Percentiles rank a stretch among this genome's conserved stretches.
phyloP scores from a whole-genome alignment of 139 green algal genomes.

The Chlorella sp. region DNA sequence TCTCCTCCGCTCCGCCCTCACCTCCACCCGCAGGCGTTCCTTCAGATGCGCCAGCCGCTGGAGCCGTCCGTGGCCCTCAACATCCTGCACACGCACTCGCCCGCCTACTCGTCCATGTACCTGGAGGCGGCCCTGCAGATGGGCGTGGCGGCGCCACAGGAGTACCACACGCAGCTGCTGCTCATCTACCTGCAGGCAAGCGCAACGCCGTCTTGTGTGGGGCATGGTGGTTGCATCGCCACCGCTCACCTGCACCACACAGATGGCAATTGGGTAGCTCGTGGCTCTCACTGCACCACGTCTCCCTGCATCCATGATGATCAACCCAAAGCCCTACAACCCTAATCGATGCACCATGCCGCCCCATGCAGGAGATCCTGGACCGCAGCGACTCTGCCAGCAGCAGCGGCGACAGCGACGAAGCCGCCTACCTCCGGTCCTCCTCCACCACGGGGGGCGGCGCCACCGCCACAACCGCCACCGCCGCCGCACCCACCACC shows the following conservation, averaged over 20 bases:
- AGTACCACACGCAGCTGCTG: constrained; percentile 67
- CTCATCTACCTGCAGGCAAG: constrained; percentile 62
- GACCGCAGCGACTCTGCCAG: background rate
- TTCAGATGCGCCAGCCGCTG: constrained; percentile 58
- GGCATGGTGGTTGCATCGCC: background rate
- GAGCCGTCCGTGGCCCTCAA: constrained; percentile 47
- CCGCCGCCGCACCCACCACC: too few relatives aligned
- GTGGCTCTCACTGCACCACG: too few relatives aligned
- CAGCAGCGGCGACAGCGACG: background rate
- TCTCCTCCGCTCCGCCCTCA: background rate
- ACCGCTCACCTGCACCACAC: background rate
- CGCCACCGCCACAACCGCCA: too few relatives aligned
- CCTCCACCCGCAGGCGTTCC: constrained; percentile 16
- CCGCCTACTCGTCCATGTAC: constrained; percentile 45
- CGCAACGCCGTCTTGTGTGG: background rate
- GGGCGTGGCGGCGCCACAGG: constrained; percentile 39
- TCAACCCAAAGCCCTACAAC: too few relatives aligned
- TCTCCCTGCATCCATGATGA: too few relatives aligned
- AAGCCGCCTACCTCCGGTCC: too few relatives aligned
- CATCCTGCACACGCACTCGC: constrained; percentile 44
- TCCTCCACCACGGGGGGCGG: too few relatives aligned
- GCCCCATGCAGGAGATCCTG: background rate
- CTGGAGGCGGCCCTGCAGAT: constrained; percentile 64
- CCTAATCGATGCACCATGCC: too few relatives aligned
- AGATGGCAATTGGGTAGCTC: background rate